Evolutionary conservation across 2,329 filamentous ascomycete species (phyloP), one percentile per base, ranked within the genome.

Genomic region (Parastagonospora nodorum): DNA sequence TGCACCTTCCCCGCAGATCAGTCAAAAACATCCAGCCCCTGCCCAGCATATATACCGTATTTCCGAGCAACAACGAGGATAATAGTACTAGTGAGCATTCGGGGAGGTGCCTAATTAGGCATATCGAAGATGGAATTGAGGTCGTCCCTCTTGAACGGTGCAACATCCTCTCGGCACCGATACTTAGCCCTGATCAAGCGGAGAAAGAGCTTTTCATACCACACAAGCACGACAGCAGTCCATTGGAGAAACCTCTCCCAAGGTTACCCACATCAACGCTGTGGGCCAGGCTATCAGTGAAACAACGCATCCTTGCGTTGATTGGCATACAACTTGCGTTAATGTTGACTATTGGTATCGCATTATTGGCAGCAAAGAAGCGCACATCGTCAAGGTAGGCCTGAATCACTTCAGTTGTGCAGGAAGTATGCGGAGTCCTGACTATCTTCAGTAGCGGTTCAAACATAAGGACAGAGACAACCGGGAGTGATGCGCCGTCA

Each of bases 61-160:
- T 71, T 19, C 57, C 60, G 19, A 11, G 42, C 7, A 49, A 54
- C 35, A 45, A 57, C 40, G 49, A 53, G 5, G 41, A 32, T 8
- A 49, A 35, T 19, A 57, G 28, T 14, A 51, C 48, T 31, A 53
- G 36, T 38, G 50, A 58, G 15, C 38, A 56, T 6, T 61, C 56
- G 4, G 46, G 50, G 8, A 52, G 53, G 51, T 50, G 58, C 35
- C 37, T 50, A 2, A 48, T 55, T 14, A 45, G 53, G 28, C 39
- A 55, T 15, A 54, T 69, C 9, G 61, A 61, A 27, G 61, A 67
- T 53, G 68, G 67, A n/a, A 62, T 69, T 15, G 67, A 72, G 42
- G 52, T 68, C 0, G 66, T 71, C 7, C 68, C 68, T 0, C 48
- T 72, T 28, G 68, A 71, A 42, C 53, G 60, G 24, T 55, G 56